phyloP scores from a whole-genome alignment of 441 rosid genomes.

The Croton laevigatus region DNA sequence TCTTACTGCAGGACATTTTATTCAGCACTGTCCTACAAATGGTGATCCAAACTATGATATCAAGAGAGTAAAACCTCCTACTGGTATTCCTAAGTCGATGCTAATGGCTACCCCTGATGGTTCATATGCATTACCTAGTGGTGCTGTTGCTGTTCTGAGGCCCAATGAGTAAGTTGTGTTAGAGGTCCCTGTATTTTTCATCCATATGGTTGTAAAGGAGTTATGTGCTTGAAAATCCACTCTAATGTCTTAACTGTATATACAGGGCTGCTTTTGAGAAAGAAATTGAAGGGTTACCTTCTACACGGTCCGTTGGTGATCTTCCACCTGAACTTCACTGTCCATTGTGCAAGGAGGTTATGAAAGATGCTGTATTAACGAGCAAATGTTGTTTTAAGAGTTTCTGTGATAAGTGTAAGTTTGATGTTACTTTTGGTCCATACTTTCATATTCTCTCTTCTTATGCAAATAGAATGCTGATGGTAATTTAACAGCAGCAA shows the following conservation, averaged over 20 bases:
- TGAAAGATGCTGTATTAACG: conserved; percentile 95
- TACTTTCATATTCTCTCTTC: neutral
- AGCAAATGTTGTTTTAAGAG: conserved; percentile 56
- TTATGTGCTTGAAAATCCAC: conserved; percentile 9
- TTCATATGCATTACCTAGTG: conserved; percentile 95
- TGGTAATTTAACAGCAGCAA: neutral
- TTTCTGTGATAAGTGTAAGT: conserved; percentile 1
- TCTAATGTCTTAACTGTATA: conserved; percentile 13
- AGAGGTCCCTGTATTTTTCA: conserved; percentile 2
- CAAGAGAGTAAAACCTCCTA: conserved; percentile 90
- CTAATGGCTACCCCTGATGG: conserved; percentile 96
- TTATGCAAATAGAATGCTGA: neutral
- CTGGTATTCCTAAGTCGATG: conserved; percentile 99
- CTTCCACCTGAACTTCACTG: conserved; percentile 97
- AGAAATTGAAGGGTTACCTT: conserved; percentile 91
- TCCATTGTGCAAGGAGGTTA: conserved; percentile 97
- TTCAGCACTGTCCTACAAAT: conserved; percentile 98
- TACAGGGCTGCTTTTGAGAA: conserved; percentile 97
- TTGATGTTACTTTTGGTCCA: neutral
- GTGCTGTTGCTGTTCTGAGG: conserved; percentile 90
- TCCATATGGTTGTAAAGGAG: conserved; percentile 11
- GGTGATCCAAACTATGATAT: conserved; percentile 94
- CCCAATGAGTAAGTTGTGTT: conserved; percentile 80
- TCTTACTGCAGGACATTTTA: conserved; percentile 71
- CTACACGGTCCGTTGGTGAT: conserved; percentile 87